phyloP scores from a whole-genome alignment of 192 early-diverging fungal species.

The Podila epicladia region DNA sequence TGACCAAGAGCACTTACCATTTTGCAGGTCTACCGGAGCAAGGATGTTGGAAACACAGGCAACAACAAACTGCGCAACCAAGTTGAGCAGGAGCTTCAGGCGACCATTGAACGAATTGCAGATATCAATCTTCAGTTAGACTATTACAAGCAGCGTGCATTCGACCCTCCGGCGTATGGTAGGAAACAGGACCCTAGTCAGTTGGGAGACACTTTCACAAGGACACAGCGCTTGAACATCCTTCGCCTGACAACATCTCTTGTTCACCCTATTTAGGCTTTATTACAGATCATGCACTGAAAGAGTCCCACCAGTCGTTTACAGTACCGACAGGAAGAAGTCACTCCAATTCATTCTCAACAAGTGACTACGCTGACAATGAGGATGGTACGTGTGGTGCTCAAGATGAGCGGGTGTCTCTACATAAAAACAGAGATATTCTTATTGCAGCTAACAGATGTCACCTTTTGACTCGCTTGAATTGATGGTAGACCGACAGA shows the following conservation, averaged over 20 bases:
- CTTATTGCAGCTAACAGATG: background rate
- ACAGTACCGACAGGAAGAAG: conserved; percentile 26
- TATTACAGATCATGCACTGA: conserved; percentile 25
- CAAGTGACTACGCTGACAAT: conserved; percentile 48
- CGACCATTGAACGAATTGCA: conserved; percentile 26
- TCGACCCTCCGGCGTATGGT: conserved; percentile 43
- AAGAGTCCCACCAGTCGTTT: conserved; percentile 27
- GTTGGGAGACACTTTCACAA: no score
- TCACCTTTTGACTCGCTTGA: background rate
- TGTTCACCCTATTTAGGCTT: conserved; percentile 14
- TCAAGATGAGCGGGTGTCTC: background rate
- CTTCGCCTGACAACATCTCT: background rate
- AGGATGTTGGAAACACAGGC: conserved; percentile 30
- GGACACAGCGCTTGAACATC: no score
- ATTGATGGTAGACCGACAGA: conserved; percentile 28
- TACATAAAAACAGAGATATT: background rate
- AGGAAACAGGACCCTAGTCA: background rate
- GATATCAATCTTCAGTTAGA: conserved; percentile 38
- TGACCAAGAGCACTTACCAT: background rate
- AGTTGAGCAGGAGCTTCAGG: conserved; percentile 33
- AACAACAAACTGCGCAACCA: conserved; percentile 46
- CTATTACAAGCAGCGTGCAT: conserved; percentile 43
- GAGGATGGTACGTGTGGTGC: conserved; percentile 28
- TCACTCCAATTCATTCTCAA: conserved; percentile 50
- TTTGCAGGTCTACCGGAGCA: conserved; percentile 31